phyloP scores from a whole-genome alignment of 495 filamentous ascomycete species.

The Amphirosellinia nigrospora region DNA sequence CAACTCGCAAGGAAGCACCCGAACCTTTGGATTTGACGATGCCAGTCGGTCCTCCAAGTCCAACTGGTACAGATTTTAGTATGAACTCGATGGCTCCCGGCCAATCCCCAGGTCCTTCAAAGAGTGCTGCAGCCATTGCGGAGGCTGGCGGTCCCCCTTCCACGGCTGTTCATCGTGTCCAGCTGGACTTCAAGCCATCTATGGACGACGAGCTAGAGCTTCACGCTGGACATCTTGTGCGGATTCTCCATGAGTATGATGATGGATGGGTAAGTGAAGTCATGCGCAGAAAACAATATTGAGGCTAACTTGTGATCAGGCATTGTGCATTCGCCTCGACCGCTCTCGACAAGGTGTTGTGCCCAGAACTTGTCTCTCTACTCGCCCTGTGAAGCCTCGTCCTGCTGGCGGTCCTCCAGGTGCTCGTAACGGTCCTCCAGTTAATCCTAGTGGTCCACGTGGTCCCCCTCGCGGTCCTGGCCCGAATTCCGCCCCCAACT shows the following conservation, averaged over 20 bases:
- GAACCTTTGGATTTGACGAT: constrained; percentile 59
- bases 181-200: constrained; percentile 92
- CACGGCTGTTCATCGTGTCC: constrained; percentile 80
- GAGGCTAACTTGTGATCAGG: constrained; percentile 61
- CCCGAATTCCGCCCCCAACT: constrained; percentile 50
- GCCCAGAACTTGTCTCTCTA: constrained; percentile 91
- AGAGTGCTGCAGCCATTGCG: constrained; percentile 57
- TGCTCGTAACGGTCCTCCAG: constrained; percentile 45
- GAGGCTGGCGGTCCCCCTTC: constrained; percentile 62
- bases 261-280: constrained; percentile 87
- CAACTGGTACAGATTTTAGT: constrained; percentile 65
- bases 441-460: constrained; percentile 44
- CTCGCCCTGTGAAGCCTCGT: constrained; percentile 89
- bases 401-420: constrained; percentile 50
- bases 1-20: constrained; percentile 49
- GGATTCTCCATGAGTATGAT: constrained; percentile 94
- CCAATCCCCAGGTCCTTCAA: constrained; percentile 49
- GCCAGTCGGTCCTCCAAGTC: constrained; percentile 57
- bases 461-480: constrained; percentile 58
- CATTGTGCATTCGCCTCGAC: constrained; percentile 89
- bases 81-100: constrained; percentile 57
- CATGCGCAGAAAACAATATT: constrained; percentile 2
- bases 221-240: constrained; percentile 77
- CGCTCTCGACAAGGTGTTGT: constrained; percentile 90
- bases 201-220: constrained; percentile 91